Evolutionary conservation across 352 stramenopile genomes (phyloP).

Genomic region (Phytopythium kandeliae): DNA sequence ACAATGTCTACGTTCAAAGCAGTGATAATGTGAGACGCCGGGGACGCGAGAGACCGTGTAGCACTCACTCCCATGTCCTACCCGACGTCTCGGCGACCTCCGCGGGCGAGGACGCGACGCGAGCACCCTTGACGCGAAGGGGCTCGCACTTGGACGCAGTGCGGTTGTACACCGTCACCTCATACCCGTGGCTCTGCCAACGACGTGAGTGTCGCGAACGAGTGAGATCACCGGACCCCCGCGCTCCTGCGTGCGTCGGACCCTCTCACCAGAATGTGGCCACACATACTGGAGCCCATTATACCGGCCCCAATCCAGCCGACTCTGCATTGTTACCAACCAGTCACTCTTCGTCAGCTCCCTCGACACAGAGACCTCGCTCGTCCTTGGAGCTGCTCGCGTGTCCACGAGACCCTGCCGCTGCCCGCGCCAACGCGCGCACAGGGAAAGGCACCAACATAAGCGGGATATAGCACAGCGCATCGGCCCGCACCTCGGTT

Average conservation of each 20-base stretch:
- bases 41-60: neutral
- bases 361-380: too few relatives aligned
- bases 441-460: too few relatives aligned
- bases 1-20: slow-evolving; percentile 61
- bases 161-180: slow-evolving; percentile 86
- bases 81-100: slow-evolving; percentile 76
- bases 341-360: neutral
- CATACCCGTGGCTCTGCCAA: slow-evolving; percentile 82
- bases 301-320: slow-evolving; percentile 85
- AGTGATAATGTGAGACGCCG: neutral
- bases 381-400: neutral
- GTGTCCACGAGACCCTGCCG: neutral
- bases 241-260: neutral
- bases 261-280: slow-evolving; percentile 68
- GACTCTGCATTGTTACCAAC: slow-evolving; percentile 25
- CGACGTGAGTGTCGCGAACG: too few relatives aligned
- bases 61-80: too few relatives aligned
- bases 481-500: slow-evolving; percentile 3
- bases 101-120: slow-evolving; percentile 57
- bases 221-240: neutral
- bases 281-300: slow-evolving; percentile 87
- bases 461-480: too few relatives aligned
- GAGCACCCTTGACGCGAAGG: slow-evolving; percentile 71
- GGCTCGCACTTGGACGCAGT: slow-evolving; percentile 77
- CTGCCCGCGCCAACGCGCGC: too few relatives aligned